Conservation (phyloP, 2,329 filamentous ascomycete genomes). For the Exophiala calicioides region DNA sequence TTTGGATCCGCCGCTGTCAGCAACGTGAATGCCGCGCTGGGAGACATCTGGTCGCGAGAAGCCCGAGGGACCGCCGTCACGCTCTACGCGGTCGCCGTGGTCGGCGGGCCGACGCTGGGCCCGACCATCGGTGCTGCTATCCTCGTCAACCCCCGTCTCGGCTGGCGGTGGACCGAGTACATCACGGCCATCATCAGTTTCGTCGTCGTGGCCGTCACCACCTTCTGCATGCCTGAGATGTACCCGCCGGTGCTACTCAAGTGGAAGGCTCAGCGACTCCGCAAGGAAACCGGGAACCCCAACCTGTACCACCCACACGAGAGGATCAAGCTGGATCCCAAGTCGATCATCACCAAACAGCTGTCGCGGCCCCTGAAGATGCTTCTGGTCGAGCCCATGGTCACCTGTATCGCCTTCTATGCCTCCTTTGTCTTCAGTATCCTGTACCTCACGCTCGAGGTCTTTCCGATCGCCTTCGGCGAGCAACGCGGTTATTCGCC, state of each 20-base stretch:
- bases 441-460: constrained; percentile 50
- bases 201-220: constrained; percentile 32
- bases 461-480: constrained; percentile 51
- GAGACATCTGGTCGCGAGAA: constrained; percentile 45
- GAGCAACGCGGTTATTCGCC: constrained; percentile 42
- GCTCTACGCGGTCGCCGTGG: constrained; percentile 44
- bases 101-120: constrained; percentile 44
- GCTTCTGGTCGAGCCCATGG: constrained; percentile 52
- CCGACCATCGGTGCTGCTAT: constrained; percentile 47
- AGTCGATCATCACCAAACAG: constrained; percentile 46
- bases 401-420: constrained; percentile 48
- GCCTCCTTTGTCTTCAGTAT: constrained; percentile 51
- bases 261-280: constrained; percentile 40
- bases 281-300: constrained; percentile 42
- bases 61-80: constrained; percentile 43
- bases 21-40: constrained; percentile 47
- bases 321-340: constrained; percentile 42
- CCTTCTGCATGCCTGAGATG: constrained; percentile 42
- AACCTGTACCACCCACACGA: constrained; percentile 51
- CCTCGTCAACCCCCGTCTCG: constrained; percentile 36
- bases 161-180: constrained; percentile 52
- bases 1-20: constrained; percentile 48
- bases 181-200: constrained; percentile 46
- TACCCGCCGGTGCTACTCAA: constrained; percentile 44
- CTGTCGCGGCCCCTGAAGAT: constrained; percentile 46